These are phyloP conservation scores for Amphirosellinia nigrospora DNA, from an alignment of 495 filamentous ascomycete species.

Conservation along the genomic window DNA sequence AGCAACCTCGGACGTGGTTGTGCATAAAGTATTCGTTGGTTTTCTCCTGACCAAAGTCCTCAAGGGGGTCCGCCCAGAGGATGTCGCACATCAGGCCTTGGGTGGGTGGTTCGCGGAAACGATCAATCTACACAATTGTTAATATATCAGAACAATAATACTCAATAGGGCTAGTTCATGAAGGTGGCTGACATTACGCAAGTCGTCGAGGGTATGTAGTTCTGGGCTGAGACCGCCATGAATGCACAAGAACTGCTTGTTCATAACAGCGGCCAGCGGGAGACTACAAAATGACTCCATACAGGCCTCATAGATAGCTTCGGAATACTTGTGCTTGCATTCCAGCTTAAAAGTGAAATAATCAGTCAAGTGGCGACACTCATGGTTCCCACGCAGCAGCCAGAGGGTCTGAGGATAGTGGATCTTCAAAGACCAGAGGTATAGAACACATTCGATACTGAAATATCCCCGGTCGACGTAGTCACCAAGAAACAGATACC, in stretches of 20 bases:
- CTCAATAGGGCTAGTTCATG: background rate
- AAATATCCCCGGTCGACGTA: slow-evolving; percentile 99
- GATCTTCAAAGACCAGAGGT: slow-evolving; percentile 97
- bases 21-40: slow-evolving; percentile 96
- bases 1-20: slow-evolving; percentile 97
- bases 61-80: slow-evolving; percentile 97
- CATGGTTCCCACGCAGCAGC: slow-evolving; percentile 96
- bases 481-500: slow-evolving; percentile 96
- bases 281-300: slow-evolving; percentile 97
- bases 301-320: slow-evolving; percentile 94
- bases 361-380: slow-evolving; percentile 97
- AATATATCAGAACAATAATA: slow-evolving; percentile 17
- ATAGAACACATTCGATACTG: slow-evolving; percentile 98
- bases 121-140: slow-evolving; percentile 74
- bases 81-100: slow-evolving; percentile 99
- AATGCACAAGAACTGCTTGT: slow-evolving; percentile 99
- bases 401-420: slow-evolving; percentile 98
- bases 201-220: slow-evolving; percentile 91
- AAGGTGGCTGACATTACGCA: slow-evolving; percentile 71
- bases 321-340: slow-evolving; percentile 99
- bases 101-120: slow-evolving; percentile 95
- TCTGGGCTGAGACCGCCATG: slow-evolving; percentile 96
- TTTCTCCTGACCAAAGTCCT: slow-evolving; percentile 99
- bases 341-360: slow-evolving; percentile 99
- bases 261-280: slow-evolving; percentile 96